Percentiles rank a stretch among this genome's conserved stretches.
Evolutionary conservation across 2,329 filamentous ascomycete species (phyloP).

Genomic region (Diaporthe citriasiana): DNA sequence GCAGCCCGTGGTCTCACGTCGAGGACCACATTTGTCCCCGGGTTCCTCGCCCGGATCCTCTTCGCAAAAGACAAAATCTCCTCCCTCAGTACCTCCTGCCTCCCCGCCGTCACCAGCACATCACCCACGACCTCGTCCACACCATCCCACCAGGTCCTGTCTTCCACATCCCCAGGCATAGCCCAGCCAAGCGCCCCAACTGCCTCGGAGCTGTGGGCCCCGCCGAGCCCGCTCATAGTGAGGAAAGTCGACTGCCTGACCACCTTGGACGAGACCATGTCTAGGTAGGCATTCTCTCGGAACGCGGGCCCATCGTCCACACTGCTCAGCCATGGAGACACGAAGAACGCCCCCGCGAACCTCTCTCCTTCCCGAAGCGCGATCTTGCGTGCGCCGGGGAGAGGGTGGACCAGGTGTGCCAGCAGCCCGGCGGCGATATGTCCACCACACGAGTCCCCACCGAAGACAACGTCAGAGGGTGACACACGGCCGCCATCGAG

Average conservation of each 20-base stretch:
- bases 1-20: slow-evolving; percentile 49
- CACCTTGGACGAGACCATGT: slow-evolving; percentile 26
- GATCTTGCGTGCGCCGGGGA: slow-evolving; percentile 45
- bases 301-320: slow-evolving; percentile 1
- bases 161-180: slow-evolving; percentile 48
- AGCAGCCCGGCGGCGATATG: slow-evolving; percentile 53
- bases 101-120: slow-evolving; percentile 52
- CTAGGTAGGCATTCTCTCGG: slow-evolving; percentile 12
- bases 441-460: slow-evolving; percentile 55
- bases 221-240: not conserved
- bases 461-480: slow-evolving; percentile 52
- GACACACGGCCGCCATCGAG: slow-evolving; percentile 48
- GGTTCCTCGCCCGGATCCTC: slow-evolving; percentile 43
- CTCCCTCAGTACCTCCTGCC: slow-evolving; percentile 51
- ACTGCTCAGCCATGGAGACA: slow-evolving; percentile 41
- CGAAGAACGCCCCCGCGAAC: slow-evolving; percentile 51
- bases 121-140: slow-evolving; percentile 44
- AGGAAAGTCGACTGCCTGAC: not conserved
- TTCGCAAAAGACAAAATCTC: slow-evolving; percentile 48
- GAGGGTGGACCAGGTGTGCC: slow-evolving; percentile 51
- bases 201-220: not conserved
- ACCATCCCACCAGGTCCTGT: slow-evolving; percentile 48
- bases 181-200: slow-evolving; percentile 46
- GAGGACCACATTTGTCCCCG: slow-evolving; percentile 46
- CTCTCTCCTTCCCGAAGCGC: slow-evolving; percentile 44